phyloP scores from a whole-genome alignment of 1,139 yeast species.

The Maudiozyma humilis region DNA sequence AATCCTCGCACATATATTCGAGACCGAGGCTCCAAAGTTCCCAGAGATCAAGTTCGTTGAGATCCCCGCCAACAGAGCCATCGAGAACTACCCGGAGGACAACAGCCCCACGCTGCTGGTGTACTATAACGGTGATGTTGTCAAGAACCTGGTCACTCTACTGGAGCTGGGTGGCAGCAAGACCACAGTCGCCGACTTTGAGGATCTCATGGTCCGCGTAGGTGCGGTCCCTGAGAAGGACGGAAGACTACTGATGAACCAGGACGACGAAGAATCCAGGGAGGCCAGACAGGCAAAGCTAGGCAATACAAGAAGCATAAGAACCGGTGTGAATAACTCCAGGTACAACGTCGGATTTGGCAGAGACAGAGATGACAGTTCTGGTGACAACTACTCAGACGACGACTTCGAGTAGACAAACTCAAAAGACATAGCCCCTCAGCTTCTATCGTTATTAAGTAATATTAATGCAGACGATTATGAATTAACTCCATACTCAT shows the following conservation, averaged over 20 bases:
- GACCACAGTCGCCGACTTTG: conserved; percentile 60
- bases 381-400: conserved; percentile 40
- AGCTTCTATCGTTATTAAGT: not conserved
- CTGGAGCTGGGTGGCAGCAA: conserved; percentile 79
- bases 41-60: conserved; percentile 88
- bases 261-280: conserved; percentile 44
- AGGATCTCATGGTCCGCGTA: conserved; percentile 53
- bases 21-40: conserved; percentile 46
- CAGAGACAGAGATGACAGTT: conserved; percentile 39
- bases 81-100: conserved; percentile 80
- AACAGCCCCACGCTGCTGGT: conserved; percentile 88
- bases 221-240: conserved; percentile 62
- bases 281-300: conserved; percentile 46
- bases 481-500: too few relatives aligned
- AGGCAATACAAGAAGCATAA: conserved; percentile 40
- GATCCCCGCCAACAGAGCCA: conserved; percentile 79
- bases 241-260: conserved; percentile 54
- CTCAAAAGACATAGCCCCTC: not conserved
- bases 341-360: conserved; percentile 33
- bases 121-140: conserved; percentile 66
- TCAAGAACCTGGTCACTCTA: conserved; percentile 72
- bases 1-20: conserved; percentile 50
- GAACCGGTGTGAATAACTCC: conserved; percentile 40
- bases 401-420: conserved; percentile 31
- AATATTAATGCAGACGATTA: not conserved